Evolutionary conservation across 2,329 filamentous ascomycete genomes (phyloP), one percentile per base, ranked within the genome.

Genomic region (Trichoderma atrobrunneum): DNA sequence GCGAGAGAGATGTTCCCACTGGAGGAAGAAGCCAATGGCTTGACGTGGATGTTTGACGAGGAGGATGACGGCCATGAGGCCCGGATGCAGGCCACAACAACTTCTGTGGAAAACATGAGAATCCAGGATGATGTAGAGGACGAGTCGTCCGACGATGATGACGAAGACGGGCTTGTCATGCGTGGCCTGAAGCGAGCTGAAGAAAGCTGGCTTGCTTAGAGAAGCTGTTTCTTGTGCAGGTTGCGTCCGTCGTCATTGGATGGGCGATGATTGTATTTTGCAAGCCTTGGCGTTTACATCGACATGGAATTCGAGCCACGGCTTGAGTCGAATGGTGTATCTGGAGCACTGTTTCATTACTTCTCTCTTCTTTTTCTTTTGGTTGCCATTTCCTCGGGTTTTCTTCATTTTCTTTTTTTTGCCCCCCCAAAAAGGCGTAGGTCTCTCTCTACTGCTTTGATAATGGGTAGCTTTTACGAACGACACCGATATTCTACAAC

Each of bases 1-100:
- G 95, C 95, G 1, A 88, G 93, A 63, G 96, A 98, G 80, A 94
- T 97, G 32, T 98, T 98, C 78, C 93, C 94, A 0, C 87, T 98
- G 14, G 96, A 99, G 81, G 96, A 99, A 83, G 92, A 95, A 76
- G 94, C 94, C 36, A 98, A 98, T 80, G 95, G 95, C 6, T 84
- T 96, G 78, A 93, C 92, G 18, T 99, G 96, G 96, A 98, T 98
- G 95, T 79, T 87, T 57, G 86, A 88, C 5, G 86, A 87, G 12
- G 86, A 85, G 51, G 85, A 84, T 18, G 73, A 77, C 28, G 78
- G 76, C 39, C 81, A 79, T 8, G 80, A 81, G 21, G 81, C 82
- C n/a, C 81, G 80, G 67, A 73, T 79, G 72, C 79, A 78, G 74
- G 77, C 75, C 74, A 78, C 81, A 30, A 77, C 79, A 48, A 80